Evolutionary conservation across 768 basidiomycete species (phyloP).

Genomic region (Calocybe gangraenosa): DNA sequence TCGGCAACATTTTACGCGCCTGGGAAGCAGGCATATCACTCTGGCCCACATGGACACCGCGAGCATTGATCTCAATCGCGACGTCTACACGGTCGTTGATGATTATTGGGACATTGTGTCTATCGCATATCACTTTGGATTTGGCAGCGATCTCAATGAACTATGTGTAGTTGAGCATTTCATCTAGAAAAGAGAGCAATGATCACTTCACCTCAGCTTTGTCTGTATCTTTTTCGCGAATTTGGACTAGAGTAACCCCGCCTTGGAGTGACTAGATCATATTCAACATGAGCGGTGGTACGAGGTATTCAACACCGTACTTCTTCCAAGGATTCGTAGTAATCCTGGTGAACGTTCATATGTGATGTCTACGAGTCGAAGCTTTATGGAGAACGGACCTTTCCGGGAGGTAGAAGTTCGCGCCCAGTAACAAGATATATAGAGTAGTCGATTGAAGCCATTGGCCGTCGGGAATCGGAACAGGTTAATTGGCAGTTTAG

Average conservation of each 20-base stretch:
- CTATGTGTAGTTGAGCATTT: constrained; percentile 29
- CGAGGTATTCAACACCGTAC: constrained; percentile 29
- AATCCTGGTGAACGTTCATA: constrained; percentile 40
- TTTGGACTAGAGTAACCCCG: constrained; percentile 87
- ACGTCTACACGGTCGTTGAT: constrained; percentile 90
- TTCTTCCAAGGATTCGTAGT: constrained; percentile 71
- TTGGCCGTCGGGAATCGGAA: constrained; percentile 9
- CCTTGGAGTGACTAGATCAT: constrained; percentile 68
- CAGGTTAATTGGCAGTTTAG: too few relatives aligned
- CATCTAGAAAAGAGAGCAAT: background rate
- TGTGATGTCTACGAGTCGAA: too few relatives aligned
- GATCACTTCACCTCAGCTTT: constrained; percentile 67
- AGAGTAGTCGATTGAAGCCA: constrained; percentile 51
- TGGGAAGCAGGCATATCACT: constrained; percentile 71
- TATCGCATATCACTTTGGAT: constrained; percentile 69
- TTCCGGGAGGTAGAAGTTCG: constrained; percentile 68
- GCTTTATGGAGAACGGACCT: constrained; percentile 39
- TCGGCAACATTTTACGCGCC: constrained; percentile 66
- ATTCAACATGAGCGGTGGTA: background rate
- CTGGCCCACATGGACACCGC: constrained; percentile 89
- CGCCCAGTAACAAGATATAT: constrained; percentile 89
- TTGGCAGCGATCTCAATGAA: constrained; percentile 71
- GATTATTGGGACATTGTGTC: constrained; percentile 76
- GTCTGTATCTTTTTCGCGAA: constrained; percentile 81
- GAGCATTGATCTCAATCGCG: constrained; percentile 69